Conservation (phyloP, 169 alveolate species). For the Plasmodium malariae region DNA sequence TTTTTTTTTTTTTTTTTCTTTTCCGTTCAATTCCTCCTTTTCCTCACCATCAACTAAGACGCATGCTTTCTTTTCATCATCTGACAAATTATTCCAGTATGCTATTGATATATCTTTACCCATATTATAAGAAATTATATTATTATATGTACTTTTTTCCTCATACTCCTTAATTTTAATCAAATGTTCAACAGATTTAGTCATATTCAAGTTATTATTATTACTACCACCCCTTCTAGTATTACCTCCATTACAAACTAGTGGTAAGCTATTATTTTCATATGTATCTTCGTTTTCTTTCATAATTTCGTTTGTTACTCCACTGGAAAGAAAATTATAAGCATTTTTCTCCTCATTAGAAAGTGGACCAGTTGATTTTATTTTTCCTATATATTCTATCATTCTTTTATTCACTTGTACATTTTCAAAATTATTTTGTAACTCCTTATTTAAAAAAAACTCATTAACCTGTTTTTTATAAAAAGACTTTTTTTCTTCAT, state of each 20-base stretch:
- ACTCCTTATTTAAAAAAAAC: background rate
- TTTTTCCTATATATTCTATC: background rate
- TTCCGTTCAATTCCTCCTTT: background rate
- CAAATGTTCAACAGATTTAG: background rate
- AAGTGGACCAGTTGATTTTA: background rate
- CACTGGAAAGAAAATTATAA: background rate
- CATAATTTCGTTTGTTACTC: background rate
- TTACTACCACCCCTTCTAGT: background rate
- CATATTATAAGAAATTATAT: background rate
- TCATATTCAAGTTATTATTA: background rate
- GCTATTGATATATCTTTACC: background rate
- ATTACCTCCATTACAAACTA: background rate
- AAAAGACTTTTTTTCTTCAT: background rate
- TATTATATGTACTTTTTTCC: background rate
- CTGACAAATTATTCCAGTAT: background rate
- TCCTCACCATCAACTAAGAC: background rate
- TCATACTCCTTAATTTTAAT: background rate
- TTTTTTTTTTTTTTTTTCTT: background rate
- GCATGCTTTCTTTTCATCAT: background rate
- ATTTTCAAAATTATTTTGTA: constrained; percentile 6
- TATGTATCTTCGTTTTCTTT: background rate
- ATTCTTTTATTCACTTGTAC: constrained; percentile 7
- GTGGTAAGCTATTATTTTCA: background rate
- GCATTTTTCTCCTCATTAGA: background rate
- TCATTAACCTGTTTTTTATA: background rate